phyloP scores from a whole-genome alignment of 108 stramenopile species.

The Thalassiosira profunda region DNA sequence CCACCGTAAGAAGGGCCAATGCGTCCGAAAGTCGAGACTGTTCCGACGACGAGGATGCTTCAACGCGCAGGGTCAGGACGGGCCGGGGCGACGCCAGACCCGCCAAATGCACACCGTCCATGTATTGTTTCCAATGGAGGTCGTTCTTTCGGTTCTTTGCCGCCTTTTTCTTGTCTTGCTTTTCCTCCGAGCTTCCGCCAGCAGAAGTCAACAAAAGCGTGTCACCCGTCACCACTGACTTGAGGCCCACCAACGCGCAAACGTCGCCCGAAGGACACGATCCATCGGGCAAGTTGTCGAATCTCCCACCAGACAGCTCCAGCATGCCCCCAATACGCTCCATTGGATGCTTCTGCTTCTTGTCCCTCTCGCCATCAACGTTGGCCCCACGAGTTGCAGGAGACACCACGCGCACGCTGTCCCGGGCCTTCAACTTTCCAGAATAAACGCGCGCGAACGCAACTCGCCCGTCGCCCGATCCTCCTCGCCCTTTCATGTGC shows the following conservation, averaged over 20 bases:
- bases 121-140: conserved; percentile 42
- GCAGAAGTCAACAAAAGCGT: conserved; percentile 70
- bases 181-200: conserved; percentile 5
- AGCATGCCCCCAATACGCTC: conserved; percentile 87
- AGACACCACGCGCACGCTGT: conserved; percentile 69
- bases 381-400: conserved; percentile 59
- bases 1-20: conserved; percentile 65
- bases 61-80: conserved; percentile 87
- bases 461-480: conserved; percentile 90
- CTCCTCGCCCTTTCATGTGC: conserved; percentile 91
- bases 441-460: conserved; percentile 92
- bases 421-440: conserved; percentile 69
- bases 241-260: conserved; percentile 88
- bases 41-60: conserved; percentile 68
- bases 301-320: conserved; percentile 84
- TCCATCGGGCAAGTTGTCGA: conserved; percentile 78
- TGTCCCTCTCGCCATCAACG: conserved; percentile 11
- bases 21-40: conserved; percentile 73
- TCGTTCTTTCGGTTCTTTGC: conserved; percentile 27
- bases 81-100: conserved; percentile 89
- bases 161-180: conserved; percentile 47
- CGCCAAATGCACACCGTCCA: conserved; percentile 59
- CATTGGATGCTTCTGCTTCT: conserved; percentile 43
- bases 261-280: conserved; percentile 79
- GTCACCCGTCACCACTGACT: conserved; percentile 86